Percentiles rank a stretch among this genome's conserved stretches.
Evolutionary conservation across 2,329 filamentous ascomycete genomes (phyloP).

Genomic region (Ophiostoma pallidulum): DNA sequence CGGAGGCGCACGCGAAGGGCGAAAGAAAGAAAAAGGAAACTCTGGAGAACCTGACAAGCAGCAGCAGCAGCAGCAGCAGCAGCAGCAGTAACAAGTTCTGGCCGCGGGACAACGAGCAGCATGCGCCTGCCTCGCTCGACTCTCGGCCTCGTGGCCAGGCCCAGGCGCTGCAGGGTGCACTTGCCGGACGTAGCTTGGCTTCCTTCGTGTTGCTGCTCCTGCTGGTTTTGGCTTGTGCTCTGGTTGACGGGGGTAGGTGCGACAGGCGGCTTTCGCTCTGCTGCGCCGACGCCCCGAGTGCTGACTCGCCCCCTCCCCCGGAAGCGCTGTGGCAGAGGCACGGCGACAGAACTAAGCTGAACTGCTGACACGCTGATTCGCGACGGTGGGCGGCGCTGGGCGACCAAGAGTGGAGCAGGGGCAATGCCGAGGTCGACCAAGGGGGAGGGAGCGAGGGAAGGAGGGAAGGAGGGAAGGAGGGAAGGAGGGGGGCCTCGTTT

Average conservation of each 20-base stretch:
- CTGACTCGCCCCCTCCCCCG: constrained; percentile 1
- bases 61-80: neutral
- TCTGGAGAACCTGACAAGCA: neutral
- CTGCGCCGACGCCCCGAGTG: too few species aligned
- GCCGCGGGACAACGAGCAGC: constrained; percentile 4
- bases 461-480: too few species aligned
- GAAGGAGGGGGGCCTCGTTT: too few species aligned
- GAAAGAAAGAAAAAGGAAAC: constrained; percentile 6
- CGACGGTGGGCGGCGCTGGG: too few species aligned
- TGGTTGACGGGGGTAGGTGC: neutral
- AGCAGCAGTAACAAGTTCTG: constrained; percentile 1
- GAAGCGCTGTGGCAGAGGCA: neutral
- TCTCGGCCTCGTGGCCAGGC: too few species aligned
- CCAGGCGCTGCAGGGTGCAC: too few species aligned
- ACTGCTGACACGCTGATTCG: constrained; percentile 36
- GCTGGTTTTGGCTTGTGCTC: constrained; percentile 10
- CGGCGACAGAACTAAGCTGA: constrained; percentile 20
- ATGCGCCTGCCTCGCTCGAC: constrained; percentile 3
- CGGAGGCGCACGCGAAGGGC: neutral
- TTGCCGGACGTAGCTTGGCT: too few species aligned
- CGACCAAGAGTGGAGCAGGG: neutral
- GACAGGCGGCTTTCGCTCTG: neutral
- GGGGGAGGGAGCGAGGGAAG: too few species aligned
- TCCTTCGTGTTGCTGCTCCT: neutral
- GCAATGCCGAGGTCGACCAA: constrained; percentile 29